A percentile compares a stretch with the other conserved stretches of the same genome.
Evolutionary conservation across 2,329 filamentous ascomycete species (phyloP).

Genomic region (Monosporascus sp.): DNA sequence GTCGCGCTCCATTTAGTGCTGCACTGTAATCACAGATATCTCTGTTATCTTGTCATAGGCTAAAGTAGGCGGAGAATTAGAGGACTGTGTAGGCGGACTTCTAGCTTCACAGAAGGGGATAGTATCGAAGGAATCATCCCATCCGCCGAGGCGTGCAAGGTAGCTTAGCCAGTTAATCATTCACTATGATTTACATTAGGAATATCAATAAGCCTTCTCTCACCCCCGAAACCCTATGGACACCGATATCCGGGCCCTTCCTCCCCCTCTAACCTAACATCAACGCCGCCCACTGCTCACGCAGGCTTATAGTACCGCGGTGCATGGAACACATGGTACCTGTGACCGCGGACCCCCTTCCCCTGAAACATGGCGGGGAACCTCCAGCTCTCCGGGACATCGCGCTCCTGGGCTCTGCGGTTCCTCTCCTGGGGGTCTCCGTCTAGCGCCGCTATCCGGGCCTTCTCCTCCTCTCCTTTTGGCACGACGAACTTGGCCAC

Average conservation of each 20-base stretch:
- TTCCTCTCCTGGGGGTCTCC: conserved; percentile 47
- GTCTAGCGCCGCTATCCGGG: conserved; percentile 32
- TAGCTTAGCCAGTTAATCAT: too few relatives aligned
- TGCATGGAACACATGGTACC: conserved; percentile 93
- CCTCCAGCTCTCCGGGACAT: conserved; percentile 69
- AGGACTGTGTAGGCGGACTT: too few relatives aligned
- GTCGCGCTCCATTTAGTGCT: neutral
- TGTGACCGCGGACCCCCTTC: conserved; percentile 79
- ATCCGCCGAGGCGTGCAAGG: too few relatives aligned
- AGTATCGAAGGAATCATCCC: too few relatives aligned
- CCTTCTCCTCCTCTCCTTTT: conserved; percentile 53
- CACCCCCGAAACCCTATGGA: too few relatives aligned
- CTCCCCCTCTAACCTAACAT: neutral
- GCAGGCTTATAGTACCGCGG: conserved; percentile 60
- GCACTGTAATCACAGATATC: neutral
- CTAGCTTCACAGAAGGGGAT: too few relatives aligned
- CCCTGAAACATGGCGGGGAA: conserved; percentile 85
- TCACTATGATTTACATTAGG: too few relatives aligned
- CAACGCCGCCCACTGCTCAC: neutral
- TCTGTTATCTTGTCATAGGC: too few relatives aligned
- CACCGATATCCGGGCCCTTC: neutral
- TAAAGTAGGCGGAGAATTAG: too few relatives aligned
- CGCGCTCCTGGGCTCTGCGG: conserved; percentile 57
- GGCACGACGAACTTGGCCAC: conserved; percentile 92
- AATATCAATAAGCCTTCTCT: too few relatives aligned